Evolutionary conservation across 2,329 filamentous ascomycete genomes (phyloP).

Genomic region (Colletotrichum sp.): DNA sequence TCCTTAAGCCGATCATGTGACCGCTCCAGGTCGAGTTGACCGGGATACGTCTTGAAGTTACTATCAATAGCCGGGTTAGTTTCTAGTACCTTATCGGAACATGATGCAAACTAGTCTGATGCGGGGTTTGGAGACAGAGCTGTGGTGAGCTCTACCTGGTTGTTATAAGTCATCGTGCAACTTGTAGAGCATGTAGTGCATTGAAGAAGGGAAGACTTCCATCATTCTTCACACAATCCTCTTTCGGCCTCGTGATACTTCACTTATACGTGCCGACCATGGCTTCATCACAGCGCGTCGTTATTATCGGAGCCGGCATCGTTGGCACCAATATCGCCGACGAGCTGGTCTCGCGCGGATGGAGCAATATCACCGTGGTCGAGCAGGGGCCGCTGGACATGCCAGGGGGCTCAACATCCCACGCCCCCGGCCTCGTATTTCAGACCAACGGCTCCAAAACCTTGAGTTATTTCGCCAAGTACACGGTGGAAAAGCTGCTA

Average conservation of each 20-base stretch:
- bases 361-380: conserved; percentile 67
- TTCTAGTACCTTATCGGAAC: not conserved
- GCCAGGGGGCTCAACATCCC: conserved; percentile 70
- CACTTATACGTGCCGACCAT: conserved; percentile 25
- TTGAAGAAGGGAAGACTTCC: not conserved
- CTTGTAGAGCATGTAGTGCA: not conserved
- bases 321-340: conserved; percentile 69
- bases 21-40: not conserved
- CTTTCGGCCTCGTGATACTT: not conserved
- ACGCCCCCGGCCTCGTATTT: conserved; percentile 69
- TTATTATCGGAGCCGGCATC: conserved; percentile 68
- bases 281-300: conserved; percentile 47
- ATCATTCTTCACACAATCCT: not conserved
- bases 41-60: not conserved
- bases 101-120: not conserved
- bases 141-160: not conserved
- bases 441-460: conserved; percentile 64
- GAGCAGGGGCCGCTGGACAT: conserved; percentile 67
- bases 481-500: conserved; percentile 65
- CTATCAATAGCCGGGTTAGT: conserved; percentile 1
- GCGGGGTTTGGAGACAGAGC: conserved; percentile 3
- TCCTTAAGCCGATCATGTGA: conserved; percentile 27
- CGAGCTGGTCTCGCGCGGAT: conserved; percentile 66
- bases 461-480: conserved; percentile 63
- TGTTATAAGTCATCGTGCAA: not conserved